phyloP scores from a whole-genome alignment of 2,329 filamentous ascomycete genomes.

The Hypoxylon sp. region DNA sequence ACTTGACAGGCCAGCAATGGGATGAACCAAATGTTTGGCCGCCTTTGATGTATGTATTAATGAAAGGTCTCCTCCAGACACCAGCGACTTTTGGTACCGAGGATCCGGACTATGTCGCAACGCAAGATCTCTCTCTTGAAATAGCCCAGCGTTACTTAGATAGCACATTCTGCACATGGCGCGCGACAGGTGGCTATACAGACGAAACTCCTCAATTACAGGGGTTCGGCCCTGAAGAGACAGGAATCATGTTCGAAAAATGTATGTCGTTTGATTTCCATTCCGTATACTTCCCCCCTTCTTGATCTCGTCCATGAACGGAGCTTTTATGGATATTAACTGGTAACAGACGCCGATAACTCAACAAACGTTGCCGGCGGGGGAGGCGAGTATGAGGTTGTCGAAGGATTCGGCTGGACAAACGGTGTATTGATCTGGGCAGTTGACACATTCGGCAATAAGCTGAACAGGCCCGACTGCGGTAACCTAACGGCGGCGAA shows the following conservation, averaged over 20 bases:
- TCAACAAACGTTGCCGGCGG: slow-evolving; percentile 71
- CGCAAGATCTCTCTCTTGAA: slow-evolving; percentile 67
- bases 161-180: slow-evolving; percentile 78
- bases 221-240: slow-evolving; percentile 57
- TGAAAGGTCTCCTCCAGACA: slow-evolving; percentile 71
- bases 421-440: slow-evolving; percentile 77
- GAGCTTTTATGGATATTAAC: slow-evolving; percentile 10
- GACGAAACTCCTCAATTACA: slow-evolving; percentile 63
- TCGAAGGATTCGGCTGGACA: slow-evolving; percentile 78
- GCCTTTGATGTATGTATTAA: slow-evolving; percentile 73
- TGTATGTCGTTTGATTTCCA: slow-evolving; percentile 49
- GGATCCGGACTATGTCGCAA: slow-evolving; percentile 65
- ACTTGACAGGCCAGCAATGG: slow-evolving; percentile 74
- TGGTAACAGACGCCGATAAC: slow-evolving; percentile 62
- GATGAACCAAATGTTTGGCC: slow-evolving; percentile 79
- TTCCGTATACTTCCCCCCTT: background rate
- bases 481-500: slow-evolving; percentile 61
- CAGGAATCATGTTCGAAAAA: slow-evolving; percentile 78
- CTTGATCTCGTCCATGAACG: background rate
- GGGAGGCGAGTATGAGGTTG: slow-evolving; percentile 77
- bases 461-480: slow-evolving; percentile 68
- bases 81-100: slow-evolving; percentile 66
- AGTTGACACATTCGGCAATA: slow-evolving; percentile 70
- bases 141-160: slow-evolving; percentile 76
- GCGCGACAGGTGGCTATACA: slow-evolving; percentile 73